Conservation (phyloP, 495 filamentous ascomycete species). For the Tuber melanosporum region DNA sequence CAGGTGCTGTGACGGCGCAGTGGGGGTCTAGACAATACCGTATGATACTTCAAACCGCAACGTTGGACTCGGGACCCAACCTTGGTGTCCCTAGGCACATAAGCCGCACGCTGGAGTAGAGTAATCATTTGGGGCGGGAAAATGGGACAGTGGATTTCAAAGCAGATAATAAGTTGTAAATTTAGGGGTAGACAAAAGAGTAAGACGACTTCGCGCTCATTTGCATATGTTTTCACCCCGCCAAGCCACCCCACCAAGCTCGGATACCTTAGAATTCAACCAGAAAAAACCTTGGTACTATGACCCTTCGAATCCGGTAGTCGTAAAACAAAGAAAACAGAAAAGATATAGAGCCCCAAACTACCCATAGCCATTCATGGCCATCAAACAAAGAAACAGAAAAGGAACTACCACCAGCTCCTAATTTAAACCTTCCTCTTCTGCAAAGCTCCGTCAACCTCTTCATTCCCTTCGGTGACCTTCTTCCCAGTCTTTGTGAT, state of each 20-base stretch:
- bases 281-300: neutral
- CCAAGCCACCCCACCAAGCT: neutral
- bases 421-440: conserved; percentile 4
- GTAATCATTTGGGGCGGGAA: neutral
- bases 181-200: neutral
- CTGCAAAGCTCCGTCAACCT: conserved; percentile 36
- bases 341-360: neutral
- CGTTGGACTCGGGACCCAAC: neutral
- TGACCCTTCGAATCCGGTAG: neutral
- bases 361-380: neutral
- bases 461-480: conserved; percentile 63
- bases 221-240: neutral
- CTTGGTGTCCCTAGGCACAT: neutral
- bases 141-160: neutral
- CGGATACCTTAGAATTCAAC: neutral
- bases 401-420: neutral
- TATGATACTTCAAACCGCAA: neutral
- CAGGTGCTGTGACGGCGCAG: no score
- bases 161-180: neutral
- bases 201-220: neutral
- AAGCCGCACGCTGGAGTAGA: neutral
- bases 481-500: conserved; percentile 96
- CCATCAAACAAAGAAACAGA: neutral
- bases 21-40: neutral
- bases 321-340: conserved; percentile 4